Conservation (phyloP, 345 rosid species). For the Theobroma cacao region DNA sequence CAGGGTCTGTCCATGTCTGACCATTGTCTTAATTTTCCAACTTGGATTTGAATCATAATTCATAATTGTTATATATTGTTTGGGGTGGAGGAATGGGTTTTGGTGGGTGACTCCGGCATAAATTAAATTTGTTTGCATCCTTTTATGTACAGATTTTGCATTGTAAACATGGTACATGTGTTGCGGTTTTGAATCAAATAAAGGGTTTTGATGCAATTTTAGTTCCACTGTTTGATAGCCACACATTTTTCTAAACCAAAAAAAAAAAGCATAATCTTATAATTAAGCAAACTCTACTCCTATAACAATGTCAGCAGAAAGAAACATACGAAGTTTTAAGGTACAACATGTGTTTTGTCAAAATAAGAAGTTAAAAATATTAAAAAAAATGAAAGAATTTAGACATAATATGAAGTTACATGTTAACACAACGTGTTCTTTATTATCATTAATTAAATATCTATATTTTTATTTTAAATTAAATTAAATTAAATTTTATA, state of each 20-base stretch:
- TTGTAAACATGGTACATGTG: constrained; percentile 15
- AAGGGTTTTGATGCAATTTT: constrained; percentile 11
- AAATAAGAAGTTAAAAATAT: too few relatives aligned
- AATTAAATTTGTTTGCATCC: constrained; percentile 16
- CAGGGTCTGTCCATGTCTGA: constrained; percentile 9
- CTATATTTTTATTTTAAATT: too few relatives aligned
- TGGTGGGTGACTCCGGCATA: constrained; percentile 3
- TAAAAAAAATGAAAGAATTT: too few relatives aligned
- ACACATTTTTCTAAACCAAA: background rate
- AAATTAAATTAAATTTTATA: too few relatives aligned
- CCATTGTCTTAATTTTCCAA: constrained; percentile 10
- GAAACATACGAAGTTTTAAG: too few relatives aligned
- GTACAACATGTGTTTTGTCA: too few relatives aligned
- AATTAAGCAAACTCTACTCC: background rate
- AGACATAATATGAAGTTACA: too few relatives aligned
- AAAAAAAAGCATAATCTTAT: too few relatives aligned
- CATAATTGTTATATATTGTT: background rate
- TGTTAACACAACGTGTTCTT: too few relatives aligned
- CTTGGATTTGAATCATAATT: constrained; percentile 3
- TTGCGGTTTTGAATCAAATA: constrained; percentile 21
- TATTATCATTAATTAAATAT: too few relatives aligned
- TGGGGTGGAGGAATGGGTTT: constrained; percentile 12
- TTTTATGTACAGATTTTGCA: constrained; percentile 29
- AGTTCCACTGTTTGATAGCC: background rate
- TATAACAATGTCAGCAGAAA: background rate